Conservation (phyloP, 257 asterid genomes). For the Nicotiana otophora region DNA sequence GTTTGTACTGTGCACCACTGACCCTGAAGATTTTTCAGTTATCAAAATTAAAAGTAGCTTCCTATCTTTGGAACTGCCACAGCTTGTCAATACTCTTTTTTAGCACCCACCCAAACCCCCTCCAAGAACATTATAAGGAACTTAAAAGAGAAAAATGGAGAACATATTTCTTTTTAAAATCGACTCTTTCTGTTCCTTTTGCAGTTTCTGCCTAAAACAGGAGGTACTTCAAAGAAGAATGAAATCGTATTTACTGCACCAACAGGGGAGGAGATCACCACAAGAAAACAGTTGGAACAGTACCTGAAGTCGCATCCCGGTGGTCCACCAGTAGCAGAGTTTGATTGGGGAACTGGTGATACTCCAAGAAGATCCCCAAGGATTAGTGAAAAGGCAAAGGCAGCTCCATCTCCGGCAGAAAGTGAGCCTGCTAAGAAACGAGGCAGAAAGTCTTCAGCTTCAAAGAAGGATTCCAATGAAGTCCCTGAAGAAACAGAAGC, state of each 20-base stretch:
- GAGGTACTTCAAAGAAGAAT: conserved; percentile 39
- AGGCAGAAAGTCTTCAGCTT: conserved; percentile 30
- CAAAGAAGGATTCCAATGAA: conserved; percentile 26
- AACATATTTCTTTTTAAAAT: neutral
- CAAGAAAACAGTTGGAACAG: conserved; percentile 37
- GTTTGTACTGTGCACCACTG: no score
- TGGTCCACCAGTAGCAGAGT: conserved; percentile 33
- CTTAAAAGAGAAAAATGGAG: neutral
- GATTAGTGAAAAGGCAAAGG: conserved; percentile 38
- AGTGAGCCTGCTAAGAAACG: conserved; percentile 36
- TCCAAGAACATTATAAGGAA: neutral
- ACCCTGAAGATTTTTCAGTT: no score
- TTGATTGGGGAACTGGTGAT: conserved; percentile 59
- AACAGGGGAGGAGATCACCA: conserved; percentile 46
- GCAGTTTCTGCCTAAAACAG: conserved; percentile 33
- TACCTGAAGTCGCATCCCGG: conserved; percentile 51
- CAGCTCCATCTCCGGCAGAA: conserved; percentile 26
- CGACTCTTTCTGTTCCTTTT: neutral
- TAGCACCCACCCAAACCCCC: neutral
- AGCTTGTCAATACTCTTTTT: no score
- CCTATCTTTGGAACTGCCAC: no score
- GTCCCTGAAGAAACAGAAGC: conserved; percentile 26
- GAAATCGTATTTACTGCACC: conserved; percentile 47
- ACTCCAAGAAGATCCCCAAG: conserved; percentile 54
- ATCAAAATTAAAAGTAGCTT: no score